phyloP scores from a whole-genome alignment of 169 alveolate species.

The Neospora caninum region DNA sequence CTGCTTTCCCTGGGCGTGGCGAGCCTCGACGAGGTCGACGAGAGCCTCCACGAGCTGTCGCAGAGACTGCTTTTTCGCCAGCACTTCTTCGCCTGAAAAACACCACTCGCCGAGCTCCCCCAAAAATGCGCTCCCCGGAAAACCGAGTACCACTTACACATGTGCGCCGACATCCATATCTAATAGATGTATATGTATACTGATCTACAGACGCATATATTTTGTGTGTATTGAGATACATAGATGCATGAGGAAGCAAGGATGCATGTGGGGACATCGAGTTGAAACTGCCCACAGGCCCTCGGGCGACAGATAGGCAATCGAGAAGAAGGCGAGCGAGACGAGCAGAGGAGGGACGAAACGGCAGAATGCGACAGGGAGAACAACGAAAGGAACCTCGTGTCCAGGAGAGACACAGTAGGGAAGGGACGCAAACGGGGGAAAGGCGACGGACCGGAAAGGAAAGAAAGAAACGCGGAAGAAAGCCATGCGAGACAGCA shows the following conservation, averaged over 20 bases:
- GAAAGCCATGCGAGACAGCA: too few species aligned
- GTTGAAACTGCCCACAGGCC: too few species aligned
- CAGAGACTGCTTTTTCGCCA: slow-evolving; percentile 86
- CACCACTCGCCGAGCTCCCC: too few species aligned
- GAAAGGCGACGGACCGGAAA: too few species aligned
- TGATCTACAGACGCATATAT: background rate
- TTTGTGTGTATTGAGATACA: too few species aligned
- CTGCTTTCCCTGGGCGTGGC: slow-evolving; percentile 81
- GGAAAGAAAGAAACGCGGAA: too few species aligned
- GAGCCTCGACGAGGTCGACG: slow-evolving; percentile 91
- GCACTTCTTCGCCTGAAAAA: slow-evolving; percentile 83
- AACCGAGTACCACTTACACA: background rate
- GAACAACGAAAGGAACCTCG: too few species aligned
- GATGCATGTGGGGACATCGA: too few species aligned
- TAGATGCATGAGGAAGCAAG: too few species aligned
- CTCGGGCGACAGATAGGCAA: background rate
- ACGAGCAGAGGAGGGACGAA: background rate
- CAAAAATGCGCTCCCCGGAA: background rate
- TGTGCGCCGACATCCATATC: background rate
- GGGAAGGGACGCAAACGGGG: too few species aligned
- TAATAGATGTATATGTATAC: background rate
- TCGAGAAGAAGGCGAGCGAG: background rate
- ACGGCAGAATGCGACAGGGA: too few species aligned
- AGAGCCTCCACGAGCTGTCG: slow-evolving; percentile 86
- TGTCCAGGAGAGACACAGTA: too few species aligned